Conservation (phyloP, 768 basidiomycete genomes). For the Tricholoma matsutake region DNA sequence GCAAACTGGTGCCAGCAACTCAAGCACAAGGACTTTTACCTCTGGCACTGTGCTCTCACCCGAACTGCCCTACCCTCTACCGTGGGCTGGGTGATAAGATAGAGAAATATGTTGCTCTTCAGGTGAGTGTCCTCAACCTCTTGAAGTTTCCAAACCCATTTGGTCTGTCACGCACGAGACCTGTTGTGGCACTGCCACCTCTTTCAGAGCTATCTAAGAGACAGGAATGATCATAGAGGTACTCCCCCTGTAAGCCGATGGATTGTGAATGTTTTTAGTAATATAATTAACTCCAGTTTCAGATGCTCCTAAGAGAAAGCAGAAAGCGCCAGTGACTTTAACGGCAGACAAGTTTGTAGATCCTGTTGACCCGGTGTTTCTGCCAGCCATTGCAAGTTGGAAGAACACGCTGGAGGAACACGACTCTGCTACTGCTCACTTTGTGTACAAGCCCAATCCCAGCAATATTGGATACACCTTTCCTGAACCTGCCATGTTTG, state of each 20-base stretch:
- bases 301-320: slow-evolving; percentile 1
- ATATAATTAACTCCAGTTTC: too few species aligned
- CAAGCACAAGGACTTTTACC: background rate
- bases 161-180: background rate
- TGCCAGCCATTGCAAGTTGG: slow-evolving; percentile 4
- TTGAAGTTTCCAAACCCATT: background rate
- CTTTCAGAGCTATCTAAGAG: background rate
- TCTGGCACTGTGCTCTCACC: background rate
- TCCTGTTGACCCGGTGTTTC: background rate
- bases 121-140: background rate
- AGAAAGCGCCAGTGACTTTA: background rate
- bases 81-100: background rate
- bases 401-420: background rate
- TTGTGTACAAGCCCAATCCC: background rate
- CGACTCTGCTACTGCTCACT: background rate
- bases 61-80: background rate
- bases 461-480: slow-evolving; percentile 5
- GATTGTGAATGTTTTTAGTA: too few species aligned
- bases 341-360: slow-evolving; percentile 7
- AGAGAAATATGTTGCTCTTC: background rate
- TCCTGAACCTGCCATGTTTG: slow-evolving; percentile 4
- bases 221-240: background rate
- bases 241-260: too few species aligned
- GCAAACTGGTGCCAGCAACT: background rate
- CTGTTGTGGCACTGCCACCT: background rate